Evolutionary conservation across 2,329 filamentous ascomycete genomes (phyloP).

Genomic region (Aspergillus oerlinghausenensis): DNA sequence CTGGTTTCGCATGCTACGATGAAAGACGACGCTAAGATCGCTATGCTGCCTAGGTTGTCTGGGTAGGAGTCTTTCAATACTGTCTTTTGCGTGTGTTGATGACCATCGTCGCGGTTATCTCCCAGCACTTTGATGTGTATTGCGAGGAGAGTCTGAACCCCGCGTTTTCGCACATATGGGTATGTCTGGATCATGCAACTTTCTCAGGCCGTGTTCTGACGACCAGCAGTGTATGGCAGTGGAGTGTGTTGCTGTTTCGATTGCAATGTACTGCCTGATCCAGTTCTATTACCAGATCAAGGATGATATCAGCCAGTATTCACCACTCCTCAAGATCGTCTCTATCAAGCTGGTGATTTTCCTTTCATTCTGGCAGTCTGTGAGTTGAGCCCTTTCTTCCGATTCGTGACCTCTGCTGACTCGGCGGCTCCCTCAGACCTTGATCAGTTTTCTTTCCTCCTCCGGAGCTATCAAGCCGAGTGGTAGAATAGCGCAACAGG

Average conservation of each 20-base stretch:
- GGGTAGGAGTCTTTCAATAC: constrained; percentile 79
- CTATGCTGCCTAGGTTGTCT: constrained; percentile 45
- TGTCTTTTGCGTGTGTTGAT: constrained; percentile 75
- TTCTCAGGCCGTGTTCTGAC: not conserved
- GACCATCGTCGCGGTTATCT: constrained; percentile 71
- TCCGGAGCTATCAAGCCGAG: constrained; percentile 61
- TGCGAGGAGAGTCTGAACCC: constrained; percentile 76
- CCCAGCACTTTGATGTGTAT: constrained; percentile 65
- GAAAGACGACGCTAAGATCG: not conserved
- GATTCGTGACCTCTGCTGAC: not conserved
- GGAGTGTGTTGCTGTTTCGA: constrained; percentile 66
- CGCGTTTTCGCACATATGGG: constrained; percentile 80
- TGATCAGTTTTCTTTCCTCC: constrained; percentile 60
- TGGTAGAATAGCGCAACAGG: constrained; percentile 61
- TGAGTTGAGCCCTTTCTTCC: constrained; percentile 22
- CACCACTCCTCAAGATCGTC: constrained; percentile 72
- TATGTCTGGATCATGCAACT: constrained; percentile 39
- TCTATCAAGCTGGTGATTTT: constrained; percentile 91
- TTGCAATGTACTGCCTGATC: constrained; percentile 85
- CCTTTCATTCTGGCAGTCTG: constrained; percentile 80
- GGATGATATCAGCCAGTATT: constrained; percentile 62
- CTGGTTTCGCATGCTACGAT: not conserved
- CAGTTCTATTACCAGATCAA: constrained; percentile 81
- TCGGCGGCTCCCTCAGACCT: constrained; percentile 30
- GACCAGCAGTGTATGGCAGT: constrained; percentile 56